These are phyloP conservation scores for Acorus gramineus DNA, from an alignment of 106 monocot species.

Conservation along the genomic window DNA sequence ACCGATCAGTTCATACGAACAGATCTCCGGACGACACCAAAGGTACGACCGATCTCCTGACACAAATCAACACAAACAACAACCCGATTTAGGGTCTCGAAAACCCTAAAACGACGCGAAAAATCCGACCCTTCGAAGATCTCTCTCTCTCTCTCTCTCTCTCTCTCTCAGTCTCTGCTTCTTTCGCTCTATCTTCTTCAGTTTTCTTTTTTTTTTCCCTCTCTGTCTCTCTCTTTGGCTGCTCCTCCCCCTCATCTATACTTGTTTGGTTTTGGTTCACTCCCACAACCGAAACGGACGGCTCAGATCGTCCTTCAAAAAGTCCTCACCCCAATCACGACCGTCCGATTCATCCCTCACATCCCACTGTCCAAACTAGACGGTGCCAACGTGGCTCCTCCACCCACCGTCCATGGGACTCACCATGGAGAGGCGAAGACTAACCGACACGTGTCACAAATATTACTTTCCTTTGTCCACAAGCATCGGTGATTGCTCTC, in stretches of 20 bases:
- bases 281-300: background rate
- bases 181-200: background rate
- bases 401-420: background rate
- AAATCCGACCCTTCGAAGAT: too few relatives aligned
- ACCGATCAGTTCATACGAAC: too few relatives aligned
- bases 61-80: too few relatives aligned
- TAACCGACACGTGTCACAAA: too few relatives aligned
- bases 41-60: too few relatives aligned
- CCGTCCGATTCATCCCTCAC: background rate
- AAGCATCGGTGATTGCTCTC: too few relatives aligned
- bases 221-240: background rate
- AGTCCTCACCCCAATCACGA: too few relatives aligned
- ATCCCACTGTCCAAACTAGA: background rate
- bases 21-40: too few relatives aligned
- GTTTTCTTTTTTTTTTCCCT: background rate
- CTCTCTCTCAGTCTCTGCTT: background rate
- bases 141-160: background rate
- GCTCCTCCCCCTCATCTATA: background rate
- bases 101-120: too few relatives aligned
- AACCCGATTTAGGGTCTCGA: too few relatives aligned
- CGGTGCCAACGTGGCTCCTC: slow-evolving; percentile 1
- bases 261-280: background rate
- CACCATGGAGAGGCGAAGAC: too few relatives aligned
- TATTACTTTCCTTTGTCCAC: too few relatives aligned
- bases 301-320: background rate